phyloP scores from a whole-genome alignment of 1,284 basidiomycete genomes.

The Pyrrhoderma noxium region DNA sequence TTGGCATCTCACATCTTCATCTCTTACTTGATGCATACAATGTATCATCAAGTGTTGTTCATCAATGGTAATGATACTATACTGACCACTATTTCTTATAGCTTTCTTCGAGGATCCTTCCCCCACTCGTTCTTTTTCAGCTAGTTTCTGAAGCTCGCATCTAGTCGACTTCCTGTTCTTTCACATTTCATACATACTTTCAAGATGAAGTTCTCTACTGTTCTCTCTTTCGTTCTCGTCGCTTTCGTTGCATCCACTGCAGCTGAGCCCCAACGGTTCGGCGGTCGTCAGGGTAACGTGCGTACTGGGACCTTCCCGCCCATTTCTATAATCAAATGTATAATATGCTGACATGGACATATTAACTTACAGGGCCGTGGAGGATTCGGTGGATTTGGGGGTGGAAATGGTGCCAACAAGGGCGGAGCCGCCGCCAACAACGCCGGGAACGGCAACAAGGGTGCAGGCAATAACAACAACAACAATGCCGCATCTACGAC shows the following conservation, averaged over 20 bases:
- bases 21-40: not conserved
- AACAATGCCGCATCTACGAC: constrained; percentile 18
- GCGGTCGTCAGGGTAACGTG: constrained; percentile 13
- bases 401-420: constrained; percentile 9
- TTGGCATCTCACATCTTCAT: not conserved
- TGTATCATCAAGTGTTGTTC: no score
- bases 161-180: constrained; percentile 23
- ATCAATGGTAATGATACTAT: no score
- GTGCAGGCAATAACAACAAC: constrained; percentile 12
- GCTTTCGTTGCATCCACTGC: constrained; percentile 32
- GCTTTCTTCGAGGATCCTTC: constrained; percentile 27
- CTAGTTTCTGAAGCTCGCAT: constrained; percentile 30
- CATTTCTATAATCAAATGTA: not conserved
- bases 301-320: not conserved
- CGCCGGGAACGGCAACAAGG: constrained; percentile 7
- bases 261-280: constrained; percentile 2
- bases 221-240: constrained; percentile 36
- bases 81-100: not conserved
- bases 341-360: not conserved
- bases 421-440: not conserved
- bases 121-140: constrained; percentile 32
- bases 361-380: constrained; percentile 18
- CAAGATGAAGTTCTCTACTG: constrained; percentile 46
- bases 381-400: constrained; percentile 21
- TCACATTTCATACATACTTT: constrained; percentile 13